Percentiles rank a stretch among this genome's conserved stretches.
These are phyloP conservation scores for Colletotrichum cuscutae DNA, from an alignment of 2,329 filamentous ascomycete species.

Conservation along the genomic window DNA sequence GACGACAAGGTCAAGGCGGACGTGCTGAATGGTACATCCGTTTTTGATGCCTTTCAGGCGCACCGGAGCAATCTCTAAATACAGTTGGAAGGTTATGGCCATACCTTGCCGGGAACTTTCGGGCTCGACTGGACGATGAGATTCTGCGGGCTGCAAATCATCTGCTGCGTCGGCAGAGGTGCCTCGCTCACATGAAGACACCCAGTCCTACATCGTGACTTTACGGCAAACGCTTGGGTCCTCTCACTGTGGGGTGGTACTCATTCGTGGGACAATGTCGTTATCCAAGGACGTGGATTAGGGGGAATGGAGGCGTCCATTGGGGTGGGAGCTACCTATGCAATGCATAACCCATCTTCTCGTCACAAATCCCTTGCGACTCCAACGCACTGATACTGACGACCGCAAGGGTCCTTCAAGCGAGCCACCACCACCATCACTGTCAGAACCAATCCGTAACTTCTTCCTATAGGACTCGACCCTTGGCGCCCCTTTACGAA, in stretches of 20 bases:
- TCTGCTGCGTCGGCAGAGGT: too few relatives aligned
- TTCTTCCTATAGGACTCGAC: not conserved
- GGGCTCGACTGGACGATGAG: not conserved
- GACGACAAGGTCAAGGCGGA: slow-evolving; percentile 73
- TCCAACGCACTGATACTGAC: not conserved
- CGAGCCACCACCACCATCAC: not conserved
- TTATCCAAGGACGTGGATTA: slow-evolving; percentile 1
- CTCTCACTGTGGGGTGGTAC: not conserved
- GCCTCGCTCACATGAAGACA: not conserved
- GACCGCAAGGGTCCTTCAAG: not conserved
- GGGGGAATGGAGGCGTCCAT: not conserved
- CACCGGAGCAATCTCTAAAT: slow-evolving; percentile 55
- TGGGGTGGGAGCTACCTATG: not conserved
- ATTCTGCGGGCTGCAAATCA: not conserved
- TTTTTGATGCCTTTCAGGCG: slow-evolving; percentile 73
- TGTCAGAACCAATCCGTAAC: not conserved
- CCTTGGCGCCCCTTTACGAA: not conserved
- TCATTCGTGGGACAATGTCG: not conserved
- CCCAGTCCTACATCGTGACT: not conserved
- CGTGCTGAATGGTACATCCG: slow-evolving; percentile 69
- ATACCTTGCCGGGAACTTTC: not conserved
- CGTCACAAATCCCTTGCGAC: not conserved
- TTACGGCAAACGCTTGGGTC: not conserved
- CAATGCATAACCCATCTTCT: slow-evolving; percentile 1
- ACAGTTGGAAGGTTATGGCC: not conserved